Conservation (phyloP, 352 stramenopile genomes). For the Lagenidium giganteum region DNA sequence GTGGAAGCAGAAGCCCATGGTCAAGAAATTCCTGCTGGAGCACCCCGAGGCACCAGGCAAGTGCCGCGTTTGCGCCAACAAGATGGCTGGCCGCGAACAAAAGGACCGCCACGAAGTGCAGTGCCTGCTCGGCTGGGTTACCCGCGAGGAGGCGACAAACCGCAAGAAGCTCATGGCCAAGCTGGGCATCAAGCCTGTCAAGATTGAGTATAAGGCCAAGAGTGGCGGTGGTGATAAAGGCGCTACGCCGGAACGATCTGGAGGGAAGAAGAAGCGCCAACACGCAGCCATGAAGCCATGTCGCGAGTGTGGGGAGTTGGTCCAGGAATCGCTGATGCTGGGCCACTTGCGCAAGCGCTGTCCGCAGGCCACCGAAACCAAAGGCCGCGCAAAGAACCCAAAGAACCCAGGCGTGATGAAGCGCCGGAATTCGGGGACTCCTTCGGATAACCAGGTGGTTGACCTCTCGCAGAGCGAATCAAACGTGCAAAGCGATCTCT, state of each 20-base stretch:
- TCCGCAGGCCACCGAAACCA: too few species aligned
- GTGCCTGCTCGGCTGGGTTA: slow-evolving; percentile 57
- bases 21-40: slow-evolving; percentile 18
- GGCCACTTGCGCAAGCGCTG: slow-evolving; percentile 62
- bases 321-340: slow-evolving; percentile 66
- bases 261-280: slow-evolving; percentile 27
- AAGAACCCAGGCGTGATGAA: slow-evolving; percentile 38
- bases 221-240: slow-evolving; percentile 7
- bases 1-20: slow-evolving; percentile 30
- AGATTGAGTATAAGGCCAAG: slow-evolving; percentile 40
- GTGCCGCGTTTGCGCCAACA: slow-evolving; percentile 55
- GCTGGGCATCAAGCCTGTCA: slow-evolving; percentile 23
- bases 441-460: slow-evolving; percentile 1
- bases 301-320: slow-evolving; percentile 54
- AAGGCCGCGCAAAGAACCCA: slow-evolving; percentile 5
- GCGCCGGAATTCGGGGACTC: slow-evolving; percentile 22
- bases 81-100: too few species aligned
- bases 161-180: slow-evolving; percentile 31
- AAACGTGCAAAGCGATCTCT: slow-evolving; percentile 26
- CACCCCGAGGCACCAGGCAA: slow-evolving; percentile 28
- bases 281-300: slow-evolving; percentile 34
- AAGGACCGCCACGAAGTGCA: slow-evolving; percentile 51
- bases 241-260: neutral
- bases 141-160: slow-evolving; percentile 30
- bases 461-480: slow-evolving; percentile 25